Base-by-base conservation (phyloP, 169 alveolate genomes). In the Eimeria sp. region DNA sequence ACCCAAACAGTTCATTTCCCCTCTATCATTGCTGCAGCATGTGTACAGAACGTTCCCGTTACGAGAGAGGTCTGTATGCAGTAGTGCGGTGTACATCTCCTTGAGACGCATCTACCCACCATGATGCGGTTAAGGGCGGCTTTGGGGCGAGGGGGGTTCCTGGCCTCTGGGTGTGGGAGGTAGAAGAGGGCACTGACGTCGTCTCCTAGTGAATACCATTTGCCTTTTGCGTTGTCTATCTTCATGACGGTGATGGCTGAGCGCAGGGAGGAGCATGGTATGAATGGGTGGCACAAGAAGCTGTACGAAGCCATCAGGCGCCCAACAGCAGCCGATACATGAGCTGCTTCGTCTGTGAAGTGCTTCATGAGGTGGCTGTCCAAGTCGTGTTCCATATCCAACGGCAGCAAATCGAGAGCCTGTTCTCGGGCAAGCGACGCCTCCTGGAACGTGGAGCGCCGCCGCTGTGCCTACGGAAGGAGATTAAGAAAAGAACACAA, bases 101-200 rank as follows among this genome's bases (percentile, higher is more conserved):
- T 0, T n/a, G 78, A 5, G n/a, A 49, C 30, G 80, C 16, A 70
- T 34, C 40, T 9, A 30, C 80, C 11, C 25, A 65, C 95, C 82
- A 58, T 20, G 80, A 95, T 40, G 25, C 72, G 49, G 5, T n/a
- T 58, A 54, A 90, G 18, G 54, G 96, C 95, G 22, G 58, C 61
- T 43, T 22, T 40, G 6, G 94, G 95, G 7, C 49, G 13, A 25
- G 95, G 95, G 18, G 25, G 49, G 45, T 63, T 30, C 34, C 67
- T 51, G 10, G 5, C 47, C 58, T 25, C 49, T 20, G 61, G 63
- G 51, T 70, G 72, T 5, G 96, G 97, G 40, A 93, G 95, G 58
- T 76, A 96, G 89, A 94, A 96, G 61, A 96, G 78, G 14, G 95
- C 94, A 80, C 76, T 93, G 27, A 96, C 97, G 76, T 96, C 97